Evolutionary conservation across 2,329 filamentous ascomycete species (phyloP).

Genomic region (Neofusicoccum ribis): DNA sequence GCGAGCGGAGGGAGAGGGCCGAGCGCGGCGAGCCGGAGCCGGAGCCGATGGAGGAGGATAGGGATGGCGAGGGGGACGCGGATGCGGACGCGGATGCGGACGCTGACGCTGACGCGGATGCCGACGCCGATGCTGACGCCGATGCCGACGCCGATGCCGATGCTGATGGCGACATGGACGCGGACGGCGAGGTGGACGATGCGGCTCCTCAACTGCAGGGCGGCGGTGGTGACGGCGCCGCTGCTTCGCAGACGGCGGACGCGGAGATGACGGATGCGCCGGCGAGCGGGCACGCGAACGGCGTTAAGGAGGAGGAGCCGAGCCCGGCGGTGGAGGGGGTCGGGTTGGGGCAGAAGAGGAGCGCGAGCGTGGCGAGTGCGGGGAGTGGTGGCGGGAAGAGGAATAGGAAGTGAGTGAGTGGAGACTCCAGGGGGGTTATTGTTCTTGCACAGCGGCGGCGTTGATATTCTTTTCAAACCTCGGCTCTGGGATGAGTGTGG

Average conservation of each 20-base stretch:
- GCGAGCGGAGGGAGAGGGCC: constrained; percentile 23
- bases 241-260: background rate
- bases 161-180: background rate
- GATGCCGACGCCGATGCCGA: background rate
- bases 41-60: constrained; percentile 30
- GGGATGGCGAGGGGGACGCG: constrained; percentile 6
- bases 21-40: constrained; percentile 24
- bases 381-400: constrained; percentile 34
- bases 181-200: constrained; percentile 37
- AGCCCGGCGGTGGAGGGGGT: constrained; percentile 18
- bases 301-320: background rate
- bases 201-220: background rate
- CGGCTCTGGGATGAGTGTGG: too few relatives aligned
- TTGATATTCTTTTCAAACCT: too few relatives aligned
- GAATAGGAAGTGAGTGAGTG: constrained; percentile 29
- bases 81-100: background rate
- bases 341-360: constrained; percentile 64
- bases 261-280: constrained; percentile 15
- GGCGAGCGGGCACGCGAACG: background rate
- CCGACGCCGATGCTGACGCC: background rate
- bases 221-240: background rate
- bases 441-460: too few relatives aligned
- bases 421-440: too few relatives aligned
- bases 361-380: constrained; percentile 76
- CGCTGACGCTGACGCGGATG: background rate